Conservation (phyloP, 179 eudicot species). For the Beta corolliflora region DNA sequence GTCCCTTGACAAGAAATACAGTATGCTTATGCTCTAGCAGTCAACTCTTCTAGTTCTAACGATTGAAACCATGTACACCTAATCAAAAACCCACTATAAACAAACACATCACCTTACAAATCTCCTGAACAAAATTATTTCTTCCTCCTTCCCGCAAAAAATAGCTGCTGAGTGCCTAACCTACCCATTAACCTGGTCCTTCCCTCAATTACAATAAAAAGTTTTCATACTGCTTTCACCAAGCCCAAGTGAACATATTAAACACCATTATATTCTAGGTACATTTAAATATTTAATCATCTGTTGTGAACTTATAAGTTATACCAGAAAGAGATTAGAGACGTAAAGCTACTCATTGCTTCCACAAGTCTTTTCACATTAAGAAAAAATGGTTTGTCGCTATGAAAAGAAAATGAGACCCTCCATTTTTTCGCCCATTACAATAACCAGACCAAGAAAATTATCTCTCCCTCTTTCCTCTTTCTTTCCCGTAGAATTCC, state of each 20-base stretch:
- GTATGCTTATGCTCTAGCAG: too few relatives aligned
- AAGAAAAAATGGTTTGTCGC: not conserved
- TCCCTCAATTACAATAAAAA: not conserved
- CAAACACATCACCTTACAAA: too few relatives aligned
- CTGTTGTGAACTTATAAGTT: not conserved
- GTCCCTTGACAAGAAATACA: too few relatives aligned
- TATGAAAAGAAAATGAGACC: not conserved
- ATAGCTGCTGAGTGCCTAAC: not conserved
- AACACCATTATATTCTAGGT: not conserved
- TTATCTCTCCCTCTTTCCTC: not conserved
- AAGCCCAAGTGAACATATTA: not conserved
- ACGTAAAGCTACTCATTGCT: not conserved
- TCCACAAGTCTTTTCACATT: not conserved
- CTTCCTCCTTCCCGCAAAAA: not conserved
- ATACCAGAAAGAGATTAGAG: not conserved
- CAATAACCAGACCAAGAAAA: not conserved
- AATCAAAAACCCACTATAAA: too few relatives aligned
- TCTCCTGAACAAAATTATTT: too few relatives aligned
- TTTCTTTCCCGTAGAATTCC: not conserved
- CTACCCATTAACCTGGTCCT: not conserved
- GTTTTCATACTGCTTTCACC: not conserved
- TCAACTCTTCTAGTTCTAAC: too few relatives aligned
- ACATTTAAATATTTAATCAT: not conserved
- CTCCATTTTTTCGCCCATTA: not conserved
- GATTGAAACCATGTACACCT: too few relatives aligned